These are phyloP conservation scores for Annulohypoxylon maeteangense DNA, from an alignment of 495 filamentous ascomycete genomes.

Conservation along the genomic window DNA sequence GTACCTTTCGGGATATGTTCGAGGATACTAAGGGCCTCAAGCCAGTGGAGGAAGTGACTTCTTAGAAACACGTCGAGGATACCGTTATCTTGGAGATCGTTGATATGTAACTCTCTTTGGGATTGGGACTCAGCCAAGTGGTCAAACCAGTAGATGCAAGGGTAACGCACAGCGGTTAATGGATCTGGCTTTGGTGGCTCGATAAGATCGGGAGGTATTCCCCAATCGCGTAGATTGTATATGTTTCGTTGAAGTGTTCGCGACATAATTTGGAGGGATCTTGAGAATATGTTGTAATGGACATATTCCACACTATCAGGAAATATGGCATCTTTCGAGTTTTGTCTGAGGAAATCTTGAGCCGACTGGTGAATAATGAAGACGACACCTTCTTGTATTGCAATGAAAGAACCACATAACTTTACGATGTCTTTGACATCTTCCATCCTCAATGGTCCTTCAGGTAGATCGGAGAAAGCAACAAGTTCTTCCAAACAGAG, in stretches of 20 bases:
- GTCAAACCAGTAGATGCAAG: neutral
- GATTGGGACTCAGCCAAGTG: neutral
- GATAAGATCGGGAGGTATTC: neutral
- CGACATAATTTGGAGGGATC: neutral
- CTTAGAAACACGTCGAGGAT: neutral
- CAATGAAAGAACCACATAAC: neutral
- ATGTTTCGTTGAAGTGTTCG: neutral
- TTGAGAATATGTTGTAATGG: neutral
- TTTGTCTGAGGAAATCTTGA: neutral
- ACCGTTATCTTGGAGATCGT: neutral
- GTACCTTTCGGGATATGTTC: neutral
- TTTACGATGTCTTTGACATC: neutral
- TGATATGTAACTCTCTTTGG: neutral
- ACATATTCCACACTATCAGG: neutral
- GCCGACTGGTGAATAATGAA: constrained; percentile 1
- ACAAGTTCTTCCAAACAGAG: neutral
- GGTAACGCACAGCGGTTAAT: neutral
- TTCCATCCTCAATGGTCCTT: neutral
- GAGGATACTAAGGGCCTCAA: neutral
- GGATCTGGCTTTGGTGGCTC: neutral
- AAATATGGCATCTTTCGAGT: neutral
- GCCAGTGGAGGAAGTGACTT: neutral
- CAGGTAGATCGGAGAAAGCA: neutral
- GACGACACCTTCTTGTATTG: neutral
- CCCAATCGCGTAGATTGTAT: neutral